phyloP scores from a whole-genome alignment of 2,329 filamentous ascomycete genomes.

The Thelonectria rubi region DNA sequence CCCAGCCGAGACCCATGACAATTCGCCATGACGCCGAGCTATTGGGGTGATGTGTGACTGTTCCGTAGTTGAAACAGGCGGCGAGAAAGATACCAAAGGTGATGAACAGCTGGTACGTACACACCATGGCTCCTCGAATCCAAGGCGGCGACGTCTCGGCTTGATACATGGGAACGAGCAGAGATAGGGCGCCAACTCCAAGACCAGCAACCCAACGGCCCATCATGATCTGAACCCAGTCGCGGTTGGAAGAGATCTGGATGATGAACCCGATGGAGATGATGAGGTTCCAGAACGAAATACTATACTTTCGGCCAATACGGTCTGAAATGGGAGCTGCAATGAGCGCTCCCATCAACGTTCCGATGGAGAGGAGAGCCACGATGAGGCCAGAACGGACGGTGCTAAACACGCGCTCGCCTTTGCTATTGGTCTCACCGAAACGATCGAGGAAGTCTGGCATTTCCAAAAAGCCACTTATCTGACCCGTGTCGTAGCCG shows the following conservation, averaged over 20 bases:
- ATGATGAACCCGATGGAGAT: slow-evolving; percentile 74
- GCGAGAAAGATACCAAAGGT: slow-evolving; percentile 73
- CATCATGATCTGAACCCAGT: slow-evolving; percentile 73
- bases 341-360: slow-evolving; percentile 66
- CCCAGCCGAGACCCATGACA: slow-evolving; percentile 62
- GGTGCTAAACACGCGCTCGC: slow-evolving; percentile 57
- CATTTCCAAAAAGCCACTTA: slow-evolving; percentile 67
- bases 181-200: slow-evolving; percentile 71
- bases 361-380: slow-evolving; percentile 66
- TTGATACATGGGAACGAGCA: slow-evolving; percentile 77
- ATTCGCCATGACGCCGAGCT: slow-evolving; percentile 68
- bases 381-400: slow-evolving; percentile 68
- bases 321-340: slow-evolving; percentile 72
- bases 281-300: slow-evolving; percentile 68
- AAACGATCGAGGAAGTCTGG: slow-evolving; percentile 64
- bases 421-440: slow-evolving; percentile 51
- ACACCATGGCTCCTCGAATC: slow-evolving; percentile 72
- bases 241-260: slow-evolving; percentile 63
- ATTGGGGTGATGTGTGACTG: slow-evolving; percentile 53
- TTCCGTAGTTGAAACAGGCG: slow-evolving; percentile 70
- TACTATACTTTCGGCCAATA: slow-evolving; percentile 70
- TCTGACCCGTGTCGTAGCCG: slow-evolving; percentile 61
- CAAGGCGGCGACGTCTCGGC: slow-evolving; percentile 74
- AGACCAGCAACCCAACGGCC: slow-evolving; percentile 73
- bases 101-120: slow-evolving; percentile 76